Evolutionary conservation across 75 land plant genomes (phyloP), one percentile per base, ranked within the genome.

Genomic region (Cupressus sempervirens): DNA sequence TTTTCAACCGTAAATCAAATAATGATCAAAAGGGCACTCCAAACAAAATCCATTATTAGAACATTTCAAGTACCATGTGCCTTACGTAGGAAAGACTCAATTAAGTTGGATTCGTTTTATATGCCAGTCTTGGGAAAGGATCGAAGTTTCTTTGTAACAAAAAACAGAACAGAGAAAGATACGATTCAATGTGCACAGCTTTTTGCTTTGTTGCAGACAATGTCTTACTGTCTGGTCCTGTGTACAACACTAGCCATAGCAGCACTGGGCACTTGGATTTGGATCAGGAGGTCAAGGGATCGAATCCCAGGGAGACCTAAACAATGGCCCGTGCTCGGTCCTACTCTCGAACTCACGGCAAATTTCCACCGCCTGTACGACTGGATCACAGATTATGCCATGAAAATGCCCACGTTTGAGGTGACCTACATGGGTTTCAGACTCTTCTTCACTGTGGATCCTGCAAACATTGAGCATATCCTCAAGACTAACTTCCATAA

Each of bases 401-500:
- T 23, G 50, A 5, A 79, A 23, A 41, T n/a, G 32, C 81, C 81
- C 14, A 79, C 81, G 5, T 79, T 79, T 13, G 81, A 79, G 14
- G 81, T 30, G 23, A 41, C 9, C 48, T 43, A 41, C 52, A 79
- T 79, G 26, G 32, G 52, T 45, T 79, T 79, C 50, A 79, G 81
- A 23, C 5, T 56, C 9, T 35, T 82, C 46, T 67, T 87, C 32
- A 85, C 86, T 3, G 86, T 72, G 34, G 86, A 87, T 40, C 88
- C 86, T 18, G 81, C 58, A 38, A 84, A 84, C 29, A 5, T 87
- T 23, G 88, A 87, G 67, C 30, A 84, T 45, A 85, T 87, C 9
- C 86, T 87, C 86, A 87, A 87, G 86, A 84, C 81, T 80, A 87
- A 87, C 87, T 87, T 87, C 41, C 2, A 46, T 58, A 87, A 87